Conservation (phyloP, 768 basidiomycete genomes). For the Serendipita sp. region DNA sequence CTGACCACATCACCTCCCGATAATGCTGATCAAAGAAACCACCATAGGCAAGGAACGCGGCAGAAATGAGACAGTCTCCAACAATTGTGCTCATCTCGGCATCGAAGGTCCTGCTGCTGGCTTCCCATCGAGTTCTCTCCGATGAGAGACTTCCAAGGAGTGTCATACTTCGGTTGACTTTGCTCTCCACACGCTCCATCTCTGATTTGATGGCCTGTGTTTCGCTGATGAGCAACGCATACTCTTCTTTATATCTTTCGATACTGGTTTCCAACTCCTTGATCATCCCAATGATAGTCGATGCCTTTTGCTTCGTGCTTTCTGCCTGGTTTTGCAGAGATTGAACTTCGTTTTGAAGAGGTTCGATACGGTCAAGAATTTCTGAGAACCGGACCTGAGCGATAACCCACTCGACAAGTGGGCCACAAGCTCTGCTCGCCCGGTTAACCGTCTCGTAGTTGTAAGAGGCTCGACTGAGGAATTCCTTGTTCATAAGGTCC, state of each 20-base stretch:
- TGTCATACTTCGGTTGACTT: conserved; percentile 94
- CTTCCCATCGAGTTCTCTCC: conserved; percentile 86
- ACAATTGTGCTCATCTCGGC: conserved; percentile 97
- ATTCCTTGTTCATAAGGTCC: conserved; percentile 84
- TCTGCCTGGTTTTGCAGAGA: conserved; percentile 85
- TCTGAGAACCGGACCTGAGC: conserved; percentile 96
- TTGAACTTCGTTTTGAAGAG: conserved; percentile 86
- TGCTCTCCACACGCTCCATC: conserved; percentile 95
- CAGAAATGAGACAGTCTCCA: conserved; percentile 87
- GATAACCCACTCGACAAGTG: conserved; percentile 94
- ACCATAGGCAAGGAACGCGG: conserved; percentile 91
- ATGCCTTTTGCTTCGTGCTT: conserved; percentile 86
- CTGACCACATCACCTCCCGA: conserved; percentile 92
- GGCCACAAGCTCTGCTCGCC: conserved; percentile 93
- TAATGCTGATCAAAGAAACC: conserved; percentile 99
- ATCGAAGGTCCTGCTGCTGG: conserved; percentile 88
- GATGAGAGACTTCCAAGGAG: conserved; percentile 87
- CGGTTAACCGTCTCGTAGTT: conserved; percentile 92
- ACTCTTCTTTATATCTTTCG: conserved; percentile 88
- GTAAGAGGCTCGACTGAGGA: conserved; percentile 75
- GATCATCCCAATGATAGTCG: conserved; percentile 81
- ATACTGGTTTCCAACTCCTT: conserved; percentile 86
- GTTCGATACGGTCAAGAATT: conserved; percentile 93
- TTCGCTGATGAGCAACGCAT: conserved; percentile 89
- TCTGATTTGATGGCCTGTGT: conserved; percentile 93